These are phyloP conservation scores for Cordia subcordata DNA, from an alignment of 257 asterid genomes.

Conservation along the genomic window DNA sequence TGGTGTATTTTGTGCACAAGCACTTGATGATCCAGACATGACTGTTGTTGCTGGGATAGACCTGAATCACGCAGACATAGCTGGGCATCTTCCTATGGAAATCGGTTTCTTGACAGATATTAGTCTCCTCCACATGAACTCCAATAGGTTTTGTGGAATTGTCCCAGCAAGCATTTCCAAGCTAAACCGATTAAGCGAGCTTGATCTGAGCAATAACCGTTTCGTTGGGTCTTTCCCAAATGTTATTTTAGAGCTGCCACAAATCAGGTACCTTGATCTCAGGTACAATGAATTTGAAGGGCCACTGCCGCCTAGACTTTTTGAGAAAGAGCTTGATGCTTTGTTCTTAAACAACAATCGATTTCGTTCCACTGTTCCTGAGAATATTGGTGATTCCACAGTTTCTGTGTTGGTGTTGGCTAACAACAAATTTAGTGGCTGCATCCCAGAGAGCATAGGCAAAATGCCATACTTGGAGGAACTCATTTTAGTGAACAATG, in stretches of 20 bases:
- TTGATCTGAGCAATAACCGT: conserved; percentile 89
- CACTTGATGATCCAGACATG: conserved; percentile 46
- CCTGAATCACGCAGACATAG: conserved; percentile 75
- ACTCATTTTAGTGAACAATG: conserved; percentile 34
- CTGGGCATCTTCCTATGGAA: conserved; percentile 82
- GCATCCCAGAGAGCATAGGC: conserved; percentile 69
- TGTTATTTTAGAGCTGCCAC: conserved; percentile 46
- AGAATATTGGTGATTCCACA: conserved; percentile 60
- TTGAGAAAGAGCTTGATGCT: conserved; percentile 43
- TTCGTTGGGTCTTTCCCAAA: conserved; percentile 76
- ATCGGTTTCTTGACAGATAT: conserved; percentile 58
- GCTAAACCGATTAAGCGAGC: conserved; percentile 44
- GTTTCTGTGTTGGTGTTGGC: conserved; percentile 60
- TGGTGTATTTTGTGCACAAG: conserved; percentile 59
- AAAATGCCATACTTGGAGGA: conserved; percentile 64
- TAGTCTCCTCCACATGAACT: conserved; percentile 65
- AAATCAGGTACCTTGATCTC: conserved; percentile 63
- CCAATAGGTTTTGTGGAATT: conserved; percentile 83
- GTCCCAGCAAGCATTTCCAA: conserved; percentile 47
- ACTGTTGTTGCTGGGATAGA: conserved; percentile 85
- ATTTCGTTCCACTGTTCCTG: conserved; percentile 49
- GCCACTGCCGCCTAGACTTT: conserved; percentile 39
- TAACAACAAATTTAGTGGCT: conserved; percentile 50
- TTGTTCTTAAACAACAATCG: conserved; percentile 64
- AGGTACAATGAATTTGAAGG: conserved; percentile 92